Evolutionary conservation across 495 filamentous ascomycete genomes (phyloP).

Genomic region (Penicillium fimorum): DNA sequence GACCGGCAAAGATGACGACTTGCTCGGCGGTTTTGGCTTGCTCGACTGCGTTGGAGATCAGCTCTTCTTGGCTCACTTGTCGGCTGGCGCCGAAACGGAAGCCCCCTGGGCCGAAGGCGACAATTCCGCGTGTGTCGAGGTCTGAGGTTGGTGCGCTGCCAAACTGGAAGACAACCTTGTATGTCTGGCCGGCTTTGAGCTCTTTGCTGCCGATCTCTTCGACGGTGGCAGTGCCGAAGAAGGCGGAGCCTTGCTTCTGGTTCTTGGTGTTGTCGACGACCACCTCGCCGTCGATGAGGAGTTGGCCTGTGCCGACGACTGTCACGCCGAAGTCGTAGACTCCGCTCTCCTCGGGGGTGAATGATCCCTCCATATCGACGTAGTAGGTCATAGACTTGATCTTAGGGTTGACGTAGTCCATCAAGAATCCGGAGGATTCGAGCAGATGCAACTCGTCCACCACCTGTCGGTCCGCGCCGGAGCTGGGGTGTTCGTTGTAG

Average conservation of each 20-base stretch:
- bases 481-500: constrained; percentile 54
- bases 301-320: constrained; percentile 68
- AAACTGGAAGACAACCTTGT: constrained; percentile 62
- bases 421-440: constrained; percentile 55
- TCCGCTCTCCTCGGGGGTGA: constrained; percentile 59
- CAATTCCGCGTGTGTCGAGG: constrained; percentile 49
- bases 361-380: constrained; percentile 58
- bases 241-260: constrained; percentile 58
- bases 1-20: constrained; percentile 74
- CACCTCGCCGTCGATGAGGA: constrained; percentile 66
- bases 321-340: constrained; percentile 75
- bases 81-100: constrained; percentile 76
- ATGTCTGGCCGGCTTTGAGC: constrained; percentile 58
- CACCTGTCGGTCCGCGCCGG: constrained; percentile 40
- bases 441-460: constrained; percentile 56
- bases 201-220: constrained; percentile 58
- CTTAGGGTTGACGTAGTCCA: constrained; percentile 62
- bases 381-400: constrained; percentile 55
- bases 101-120: constrained; percentile 64
- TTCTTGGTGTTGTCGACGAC: constrained; percentile 67
- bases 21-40: constrained; percentile 66
- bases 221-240: constrained; percentile 60
- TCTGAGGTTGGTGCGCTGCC: constrained; percentile 63
- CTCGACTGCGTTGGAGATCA: constrained; percentile 60
- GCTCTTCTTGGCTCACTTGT: constrained; percentile 63